A percentile compares a stretch with the other conserved stretches of the same genome.
phyloP scores from a whole-genome alignment of 148 eudicot species.

The Heliosperma pusillum region DNA sequence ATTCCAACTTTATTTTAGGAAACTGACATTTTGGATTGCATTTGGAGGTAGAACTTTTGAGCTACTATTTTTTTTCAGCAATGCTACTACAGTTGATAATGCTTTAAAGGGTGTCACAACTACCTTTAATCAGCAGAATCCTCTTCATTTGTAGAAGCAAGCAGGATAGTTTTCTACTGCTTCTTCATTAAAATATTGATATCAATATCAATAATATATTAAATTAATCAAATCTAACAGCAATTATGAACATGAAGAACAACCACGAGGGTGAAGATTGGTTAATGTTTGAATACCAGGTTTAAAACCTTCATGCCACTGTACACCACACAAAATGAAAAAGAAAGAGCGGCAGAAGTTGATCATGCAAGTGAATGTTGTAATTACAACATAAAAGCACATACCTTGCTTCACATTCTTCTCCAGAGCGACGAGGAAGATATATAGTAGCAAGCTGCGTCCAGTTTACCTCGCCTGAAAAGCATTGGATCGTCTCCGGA shows the following conservation, averaged over 20 bases:
- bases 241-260: not conserved
- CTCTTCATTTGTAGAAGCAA: not conserved
- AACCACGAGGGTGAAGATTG: not conserved
- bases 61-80: not conserved
- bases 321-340: not conserved
- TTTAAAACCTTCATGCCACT: not conserved
- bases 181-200: not conserved
- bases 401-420: conserved; percentile 81
- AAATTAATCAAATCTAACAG: not conserved
- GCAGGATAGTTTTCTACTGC: not conserved
- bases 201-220: not conserved
- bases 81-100: not conserved
- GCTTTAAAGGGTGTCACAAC: not conserved
- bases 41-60: not conserved
- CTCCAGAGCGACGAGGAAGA: conserved; percentile 55
- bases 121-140: not conserved
- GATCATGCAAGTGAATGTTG: not conserved
- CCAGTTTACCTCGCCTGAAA: conserved; percentile 79
- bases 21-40: too few species aligned
- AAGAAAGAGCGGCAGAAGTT: not conserved
- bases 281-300: not conserved
- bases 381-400: conserved; percentile 8
- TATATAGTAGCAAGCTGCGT: conserved; percentile 58
- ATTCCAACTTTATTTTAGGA: too few species aligned
- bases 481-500: conserved; percentile 50